A percentile compares a stretch with the other conserved stretches of the same genome.
These are phyloP conservation scores for Strombidium stylifer DNA, from an alignment of 73 alveolate species.

Conservation along the genomic window DNA sequence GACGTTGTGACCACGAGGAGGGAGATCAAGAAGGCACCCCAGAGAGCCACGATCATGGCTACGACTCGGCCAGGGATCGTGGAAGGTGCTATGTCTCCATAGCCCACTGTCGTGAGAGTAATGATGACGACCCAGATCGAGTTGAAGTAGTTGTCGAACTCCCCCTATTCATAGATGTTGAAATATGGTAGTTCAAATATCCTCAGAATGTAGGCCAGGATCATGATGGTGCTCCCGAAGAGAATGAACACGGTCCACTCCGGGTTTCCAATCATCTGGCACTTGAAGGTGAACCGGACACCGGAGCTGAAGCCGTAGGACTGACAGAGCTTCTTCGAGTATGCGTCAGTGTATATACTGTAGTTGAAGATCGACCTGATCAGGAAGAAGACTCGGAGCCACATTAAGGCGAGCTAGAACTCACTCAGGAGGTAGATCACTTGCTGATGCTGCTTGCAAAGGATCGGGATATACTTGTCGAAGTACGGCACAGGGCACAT, in stretches of 20 bases:
- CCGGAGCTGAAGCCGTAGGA: slow-evolving; percentile 55
- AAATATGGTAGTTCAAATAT: slow-evolving; percentile 50
- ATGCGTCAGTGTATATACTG: slow-evolving; percentile 55
- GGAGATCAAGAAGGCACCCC: slow-evolving; percentile 77
- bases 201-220: slow-evolving; percentile 29
- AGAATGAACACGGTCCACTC: slow-evolving; percentile 35
- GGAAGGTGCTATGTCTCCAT: slow-evolving; percentile 69
- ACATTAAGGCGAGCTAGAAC: slow-evolving; percentile 55
- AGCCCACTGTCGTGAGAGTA: slow-evolving; percentile 76
- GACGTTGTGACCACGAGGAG: slow-evolving; percentile 56
- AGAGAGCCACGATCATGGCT: slow-evolving; percentile 52
- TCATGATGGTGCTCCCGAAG: slow-evolving; percentile 1
- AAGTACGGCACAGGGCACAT: slow-evolving; percentile 10
- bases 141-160: slow-evolving; percentile 43
- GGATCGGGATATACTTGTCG: slow-evolving; percentile 1
- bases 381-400: slow-evolving; percentile 28
- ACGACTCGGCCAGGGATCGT: slow-evolving; percentile 67
- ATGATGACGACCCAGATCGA: slow-evolving; percentile 51
- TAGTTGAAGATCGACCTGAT: slow-evolving; percentile 58
- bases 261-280: slow-evolving; percentile 47
- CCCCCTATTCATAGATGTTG: slow-evolving; percentile 10
- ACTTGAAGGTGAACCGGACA: slow-evolving; percentile 51
- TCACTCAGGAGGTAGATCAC: slow-evolving; percentile 36
- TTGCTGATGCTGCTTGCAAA: neutral
- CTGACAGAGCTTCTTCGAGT: slow-evolving; percentile 51